Conservation (phyloP, 2,329 filamentous ascomycete species). For the Trichophyton rubrum region DNA sequence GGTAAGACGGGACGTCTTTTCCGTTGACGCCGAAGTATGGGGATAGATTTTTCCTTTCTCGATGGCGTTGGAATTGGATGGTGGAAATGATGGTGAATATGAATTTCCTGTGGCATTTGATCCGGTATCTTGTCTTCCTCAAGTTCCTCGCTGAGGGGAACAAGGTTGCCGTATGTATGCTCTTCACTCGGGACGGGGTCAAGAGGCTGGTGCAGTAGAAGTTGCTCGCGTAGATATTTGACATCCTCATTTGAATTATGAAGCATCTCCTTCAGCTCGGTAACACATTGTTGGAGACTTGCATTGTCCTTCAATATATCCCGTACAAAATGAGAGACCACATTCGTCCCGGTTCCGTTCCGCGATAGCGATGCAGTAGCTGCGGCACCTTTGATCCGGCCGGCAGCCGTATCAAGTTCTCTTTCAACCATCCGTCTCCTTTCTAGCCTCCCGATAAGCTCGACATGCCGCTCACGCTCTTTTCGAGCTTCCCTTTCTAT, state of each 20-base stretch:
- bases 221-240: conserved; percentile 68
- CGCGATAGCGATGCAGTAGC: conserved; percentile 53
- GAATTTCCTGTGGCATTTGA: conserved; percentile 58
- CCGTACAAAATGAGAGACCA: conserved; percentile 92
- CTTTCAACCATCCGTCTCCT: conserved; percentile 68
- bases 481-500: conserved; percentile 74
- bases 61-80: conserved; percentile 39
- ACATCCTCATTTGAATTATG: conserved; percentile 90
- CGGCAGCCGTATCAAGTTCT: conserved; percentile 67
- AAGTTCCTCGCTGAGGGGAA: conserved; percentile 60
- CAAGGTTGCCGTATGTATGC: conserved; percentile 9
- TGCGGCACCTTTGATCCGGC: conserved; percentile 67
- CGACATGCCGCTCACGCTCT: conserved; percentile 68
- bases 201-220: conserved; percentile 64
- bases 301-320: conserved; percentile 93
- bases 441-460: conserved; percentile 73
- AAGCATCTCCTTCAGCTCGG: conserved; percentile 82
- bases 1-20: conserved; percentile 55
- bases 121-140: conserved; percentile 37
- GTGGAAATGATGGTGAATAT: conserved; percentile 93
- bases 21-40: conserved; percentile 47
- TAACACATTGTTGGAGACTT: conserved; percentile 79
- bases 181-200: conserved; percentile 17
- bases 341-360: conserved; percentile 48
- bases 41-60: conserved; percentile 42